Evolutionary conservation across 495 filamentous ascomycete species (phyloP), one percentile per base, ranked within the genome.

Genomic region (Xylaria grammica): DNA sequence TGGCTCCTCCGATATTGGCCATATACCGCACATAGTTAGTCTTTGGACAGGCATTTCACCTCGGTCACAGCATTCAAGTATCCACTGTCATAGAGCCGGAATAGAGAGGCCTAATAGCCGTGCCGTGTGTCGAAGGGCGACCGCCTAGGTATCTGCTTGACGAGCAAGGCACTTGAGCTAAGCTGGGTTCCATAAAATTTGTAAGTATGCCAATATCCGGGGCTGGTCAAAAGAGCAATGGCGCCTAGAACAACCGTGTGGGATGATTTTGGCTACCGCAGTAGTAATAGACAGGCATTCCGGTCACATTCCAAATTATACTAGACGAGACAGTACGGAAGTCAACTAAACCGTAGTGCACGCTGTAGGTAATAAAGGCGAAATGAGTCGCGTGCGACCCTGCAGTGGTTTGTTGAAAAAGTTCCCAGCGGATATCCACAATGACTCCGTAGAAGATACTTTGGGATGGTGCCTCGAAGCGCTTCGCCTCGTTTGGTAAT

Each of bases 261-360:
- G 56, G 44, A 49, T 49, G 44, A 36, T 48, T 36, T 48, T 45
- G 17, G 44, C 38, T 60, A 27, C 58, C 34, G 48, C n/a, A 50
- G 48, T 62, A 62, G 36, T 52, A 51, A 44, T 34, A 61, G 46
- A 52, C 58, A 38, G 26, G 59, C 59, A 42, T 38, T 27, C 50
- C 9, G 26, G 40, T 38, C 8, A 53, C 50, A 62, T 62, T 53
- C 49, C 60, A 62, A 53, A 53, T 62, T 20, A 36, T 22, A 34
- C n/a, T 13, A 24, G 36, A 20, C 36, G 40, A 17, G 17, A n/a
- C n/a, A n/a, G n/a, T n/a, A n/a, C n/a, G 27, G 42, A 42, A 58
- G 38, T 58, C 42, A 22, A 4, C 26, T 59, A n/a, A 48, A 48
- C 48, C 56, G 34, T 46, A n/a, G n/a, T n/a, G n/a, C n/a, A 59